Conservation (phyloP, 345 rosid genomes). For the Salix exigua region DNA sequence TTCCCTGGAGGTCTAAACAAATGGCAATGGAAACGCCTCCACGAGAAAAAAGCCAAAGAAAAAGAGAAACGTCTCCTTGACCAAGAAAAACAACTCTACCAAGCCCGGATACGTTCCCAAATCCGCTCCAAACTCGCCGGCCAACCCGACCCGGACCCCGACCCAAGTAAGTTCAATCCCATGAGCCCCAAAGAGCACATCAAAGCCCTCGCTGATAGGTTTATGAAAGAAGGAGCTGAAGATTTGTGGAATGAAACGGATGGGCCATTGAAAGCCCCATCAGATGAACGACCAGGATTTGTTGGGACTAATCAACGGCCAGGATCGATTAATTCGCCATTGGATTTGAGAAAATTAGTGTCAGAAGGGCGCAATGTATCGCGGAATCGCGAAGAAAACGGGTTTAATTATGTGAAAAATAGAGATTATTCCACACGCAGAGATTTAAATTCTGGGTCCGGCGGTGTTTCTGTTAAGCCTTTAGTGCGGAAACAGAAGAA, state of each 20-base stretch:
- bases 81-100: conserved; percentile 88
- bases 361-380: conserved; percentile 12
- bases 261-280: conserved; percentile 50
- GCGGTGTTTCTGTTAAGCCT: conserved; percentile 10
- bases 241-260: conserved; percentile 88
- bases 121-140: conserved; percentile 54
- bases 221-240: conserved; percentile 81
- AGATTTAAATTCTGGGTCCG: conserved; percentile 10
- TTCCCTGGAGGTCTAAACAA: conserved; percentile 93
- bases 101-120: conserved; percentile 69
- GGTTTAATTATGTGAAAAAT: conserved; percentile 14
- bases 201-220: conserved; percentile 80
- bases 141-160: conserved; percentile 18
- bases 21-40: conserved; percentile 99
- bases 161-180: conserved; percentile 29
- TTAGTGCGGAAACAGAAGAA: conserved; percentile 15
- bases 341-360: conserved; percentile 50
- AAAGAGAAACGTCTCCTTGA: conserved; percentile 80
- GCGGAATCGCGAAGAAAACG: conserved; percentile 11
- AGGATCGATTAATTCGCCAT: conserved; percentile 26
- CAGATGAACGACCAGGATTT: conserved; percentile 26
- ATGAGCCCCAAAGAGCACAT: conserved; percentile 61
- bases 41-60: conserved; percentile 87
- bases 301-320: conserved; percentile 4
- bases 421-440: conserved; percentile 52